Evolutionary conservation across 2,329 filamentous ascomycete species (phyloP).

Genomic region (Dichotomopilus funicola): DNA sequence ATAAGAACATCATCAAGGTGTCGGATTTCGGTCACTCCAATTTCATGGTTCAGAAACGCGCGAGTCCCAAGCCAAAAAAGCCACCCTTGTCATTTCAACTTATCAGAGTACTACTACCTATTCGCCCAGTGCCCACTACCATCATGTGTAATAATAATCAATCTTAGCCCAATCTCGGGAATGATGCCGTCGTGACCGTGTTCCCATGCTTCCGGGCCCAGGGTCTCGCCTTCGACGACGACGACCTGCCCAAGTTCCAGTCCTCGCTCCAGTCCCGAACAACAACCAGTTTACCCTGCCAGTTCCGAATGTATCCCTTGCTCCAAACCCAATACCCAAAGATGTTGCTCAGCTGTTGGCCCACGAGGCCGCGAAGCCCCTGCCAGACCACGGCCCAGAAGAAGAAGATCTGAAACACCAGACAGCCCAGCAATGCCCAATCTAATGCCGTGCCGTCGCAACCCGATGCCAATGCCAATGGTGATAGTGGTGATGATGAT

Average conservation of each 20-base stretch:
- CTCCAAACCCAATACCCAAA: slow-evolving; percentile 6
- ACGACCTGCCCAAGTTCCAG: background rate
- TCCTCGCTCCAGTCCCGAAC: background rate
- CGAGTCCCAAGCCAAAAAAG: too few species aligned
- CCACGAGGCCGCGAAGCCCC: slow-evolving; percentile 2
- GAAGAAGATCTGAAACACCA: slow-evolving; percentile 20
- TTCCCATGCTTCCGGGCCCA: slow-evolving; percentile 2
- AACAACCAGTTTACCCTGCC: slow-evolving; percentile 1
- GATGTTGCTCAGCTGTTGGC: background rate
- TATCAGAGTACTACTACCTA: background rate
- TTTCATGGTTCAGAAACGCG: too few species aligned
- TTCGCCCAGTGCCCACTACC: too few species aligned
- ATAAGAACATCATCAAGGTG: too few species aligned
- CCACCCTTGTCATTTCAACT: slow-evolving; percentile 4
- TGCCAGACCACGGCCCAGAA: slow-evolving; percentile 17
- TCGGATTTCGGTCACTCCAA: too few species aligned
- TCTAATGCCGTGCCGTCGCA: slow-evolving; percentile 15
- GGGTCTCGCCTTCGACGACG: slow-evolving; percentile 4
- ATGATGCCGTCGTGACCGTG: background rate
- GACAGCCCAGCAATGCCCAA: slow-evolving; percentile 18
- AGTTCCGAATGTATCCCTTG: slow-evolving; percentile 8
- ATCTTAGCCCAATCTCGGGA: slow-evolving; percentile 9
- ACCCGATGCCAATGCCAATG: background rate
- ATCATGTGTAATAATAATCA: background rate
- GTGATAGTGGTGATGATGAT: slow-evolving; percentile 2